Evolutionary conservation across 106 monocot genomes (phyloP), one percentile per base, ranked within the genome.

Genomic region (Iris macrosiphon): DNA sequence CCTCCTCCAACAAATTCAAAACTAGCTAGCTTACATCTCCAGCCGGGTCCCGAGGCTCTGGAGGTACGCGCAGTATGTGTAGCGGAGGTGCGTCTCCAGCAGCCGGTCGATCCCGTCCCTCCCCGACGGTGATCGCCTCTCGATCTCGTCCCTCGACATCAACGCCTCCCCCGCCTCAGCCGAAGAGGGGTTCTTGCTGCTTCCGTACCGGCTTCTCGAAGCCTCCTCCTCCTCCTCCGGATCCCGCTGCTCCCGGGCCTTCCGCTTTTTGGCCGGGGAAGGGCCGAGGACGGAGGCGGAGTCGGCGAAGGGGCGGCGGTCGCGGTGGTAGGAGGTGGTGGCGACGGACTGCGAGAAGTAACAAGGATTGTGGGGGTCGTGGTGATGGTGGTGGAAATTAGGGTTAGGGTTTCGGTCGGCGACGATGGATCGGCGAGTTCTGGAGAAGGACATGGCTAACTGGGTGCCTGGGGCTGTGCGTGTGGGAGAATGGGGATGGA

Each of bases 101-200:
- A 55, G 9, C 29, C 34, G 21, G 67, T 89, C 81, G 21, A 95
- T 89, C 0, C 94, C 94, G 21, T 95, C 94, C 73, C 75, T 85
- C 63, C 94, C 72, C 29, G 94, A 95, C 8, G 94, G 94, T 19
- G 94, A 95, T 49, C 73, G 79, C 49, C 81, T 39, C 55, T 95
- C 94, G 27, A 95, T 84, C 79, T 89, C 89, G 20, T 89, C 94
- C 65, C 76, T 82, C 17, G 85, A 85, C 72, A 95, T 64, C 45
- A 82, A 58, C 0, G 8, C 21, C 8, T 21, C 46, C 0, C 24
- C 46, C 5, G 20, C 19, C 9, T 21, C 46, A 3, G 46, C 46
- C 24, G 46, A 7, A 0, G 21, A 17, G n/a, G n/a, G n/a, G n/a
- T n/a, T n/a, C n/a, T n/a, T n/a, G n/a, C n/a, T n/a, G n/a, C n/a